Conservation (phyloP, 2,329 filamentous ascomycete genomes). For the Albifimbria verrucaria region DNA sequence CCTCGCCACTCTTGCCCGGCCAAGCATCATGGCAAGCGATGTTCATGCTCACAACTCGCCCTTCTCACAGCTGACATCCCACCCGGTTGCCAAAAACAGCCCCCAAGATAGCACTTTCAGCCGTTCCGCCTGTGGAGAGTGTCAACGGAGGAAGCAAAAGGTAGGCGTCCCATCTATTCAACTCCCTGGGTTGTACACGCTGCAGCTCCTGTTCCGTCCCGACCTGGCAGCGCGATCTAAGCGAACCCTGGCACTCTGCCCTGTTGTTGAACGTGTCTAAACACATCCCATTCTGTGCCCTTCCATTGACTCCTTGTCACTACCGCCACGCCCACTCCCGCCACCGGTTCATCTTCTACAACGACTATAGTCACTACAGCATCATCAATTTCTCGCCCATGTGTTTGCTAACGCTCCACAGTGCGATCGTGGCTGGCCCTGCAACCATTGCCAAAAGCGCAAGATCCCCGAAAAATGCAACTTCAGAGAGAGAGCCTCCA, state of each 20-base stretch:
- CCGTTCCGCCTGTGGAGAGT: conserved; percentile 41
- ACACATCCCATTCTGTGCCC: no score
- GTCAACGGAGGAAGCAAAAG: conserved; percentile 36
- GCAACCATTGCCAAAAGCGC: conserved; percentile 36
- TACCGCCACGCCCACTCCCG: no score
- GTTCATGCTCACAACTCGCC: not conserved
- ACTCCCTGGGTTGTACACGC: not conserved
- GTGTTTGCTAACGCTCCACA: conserved; percentile 15
- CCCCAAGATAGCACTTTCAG: conserved; percentile 9
- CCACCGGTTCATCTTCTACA: no score
- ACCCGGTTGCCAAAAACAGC: not conserved
- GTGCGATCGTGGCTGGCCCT: conserved; percentile 39
- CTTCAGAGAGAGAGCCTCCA: conserved; percentile 25
- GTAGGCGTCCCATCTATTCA: conserved; percentile 14
- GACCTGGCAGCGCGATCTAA: not conserved
- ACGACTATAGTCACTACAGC: no score
- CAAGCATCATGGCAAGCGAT: not conserved
- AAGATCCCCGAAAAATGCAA: conserved; percentile 33
- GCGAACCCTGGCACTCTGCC: no score
- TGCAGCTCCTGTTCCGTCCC: not conserved
- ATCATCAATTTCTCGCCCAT: no score
- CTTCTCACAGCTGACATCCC: no score
- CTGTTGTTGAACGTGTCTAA: no score
- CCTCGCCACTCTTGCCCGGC: no score
- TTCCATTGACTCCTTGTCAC: no score